Base-by-base conservation (phyloP, 805 yeast genomes). In the Limtongozyma cylindracea region DNA sequence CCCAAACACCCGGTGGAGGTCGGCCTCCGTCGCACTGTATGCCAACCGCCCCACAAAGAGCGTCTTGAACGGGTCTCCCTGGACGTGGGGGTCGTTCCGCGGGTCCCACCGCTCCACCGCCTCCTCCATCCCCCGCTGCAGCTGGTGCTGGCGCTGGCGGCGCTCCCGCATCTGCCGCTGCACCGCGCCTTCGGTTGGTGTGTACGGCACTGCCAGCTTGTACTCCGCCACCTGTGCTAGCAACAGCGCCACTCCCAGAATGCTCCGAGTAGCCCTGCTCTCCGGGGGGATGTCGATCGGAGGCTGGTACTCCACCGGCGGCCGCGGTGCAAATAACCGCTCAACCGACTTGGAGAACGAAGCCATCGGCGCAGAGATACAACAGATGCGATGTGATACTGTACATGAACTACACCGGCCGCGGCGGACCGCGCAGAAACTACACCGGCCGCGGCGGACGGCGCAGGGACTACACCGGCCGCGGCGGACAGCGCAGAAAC, bases 11-110 rank as follows among this genome's bases (percentile, higher is more conserved):
- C 56, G 55, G 18, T 66, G 67, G 15, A 84, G 39, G 21, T 78
- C 88, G 8, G 64, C 39, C 33, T 78, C 93, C 1, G 62, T 59
- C 8, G 60, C 46, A 3, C 47, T 43, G 35, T 71, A 80, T 20
- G 62, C 61, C 20, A 84, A 43, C 23, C 95, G 49, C 0, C 72
- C 70, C 5, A 84, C 56, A 38, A 88, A 78, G 3, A 84, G 52
- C 0, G 95, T 84, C 27, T 53, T 50, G 35, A 56, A 66, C 1
- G 94, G 91, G 35, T 78, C 91, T 25, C 43, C 27, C 20, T 29
- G 15, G 17, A 26, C 24, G 11, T 28, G 27, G 18, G 27, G 29
- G 10, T 30, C 22, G 18, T n/a, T n/a, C n/a, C n/a, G 29, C 24
- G 13, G 31, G 27, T 6, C 29, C 28, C 16, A 29, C 34, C 10